Base-by-base conservation (phyloP, 768 basidiomycete species). In the Strobilomyces confusus region DNA sequence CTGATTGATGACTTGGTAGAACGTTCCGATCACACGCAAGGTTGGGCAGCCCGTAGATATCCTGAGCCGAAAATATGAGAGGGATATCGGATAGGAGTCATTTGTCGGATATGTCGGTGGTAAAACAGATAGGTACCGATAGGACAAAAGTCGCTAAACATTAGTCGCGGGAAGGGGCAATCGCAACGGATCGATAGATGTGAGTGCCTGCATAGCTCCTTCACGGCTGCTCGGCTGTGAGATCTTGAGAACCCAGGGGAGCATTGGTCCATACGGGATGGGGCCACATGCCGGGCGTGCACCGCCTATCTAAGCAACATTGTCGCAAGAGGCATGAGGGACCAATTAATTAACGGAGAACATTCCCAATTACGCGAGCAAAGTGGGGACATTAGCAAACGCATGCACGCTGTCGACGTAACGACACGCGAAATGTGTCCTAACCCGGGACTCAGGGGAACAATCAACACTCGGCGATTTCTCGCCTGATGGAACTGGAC, bases 341-440 rank as follows among this genome's bases (percentile, higher is more conserved):
- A 37, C 37, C 40, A 29, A 50, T 44, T 51, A 54, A 61, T 64
- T 12, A 62, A 62, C 44, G 46, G 52, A 47, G 41, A 51, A 49
- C 22, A 42, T 52, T 51, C 47, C 48, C 34, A 48, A 54, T 63
- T 63, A 66, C 55, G 66, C 54, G 48, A 58, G 47, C 57, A 37
- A 46, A 49, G 51, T 58, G 50, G 50, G 44, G 51, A 46, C 14
- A 33, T 36, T 32, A 34, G 33, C 22, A 48, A 33, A 59, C 46
- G 14, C 55, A 63, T 54, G 67, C 53, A 20, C 44, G 58, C 41
- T 33, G 63, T 53, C 65, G 60, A 67, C 66, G 68, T 69, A 69
- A 67, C 49, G 56, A 41, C 49, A 48, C 15, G 44, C 41, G 37
- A 42, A 33, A 56, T 30, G 37, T 52, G 48, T 45, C 29, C 54